These are phyloP conservation scores for Wickerhamiella kurtzmanii DNA, from an alignment of 805 yeast species.

Conservation along the genomic window DNA sequence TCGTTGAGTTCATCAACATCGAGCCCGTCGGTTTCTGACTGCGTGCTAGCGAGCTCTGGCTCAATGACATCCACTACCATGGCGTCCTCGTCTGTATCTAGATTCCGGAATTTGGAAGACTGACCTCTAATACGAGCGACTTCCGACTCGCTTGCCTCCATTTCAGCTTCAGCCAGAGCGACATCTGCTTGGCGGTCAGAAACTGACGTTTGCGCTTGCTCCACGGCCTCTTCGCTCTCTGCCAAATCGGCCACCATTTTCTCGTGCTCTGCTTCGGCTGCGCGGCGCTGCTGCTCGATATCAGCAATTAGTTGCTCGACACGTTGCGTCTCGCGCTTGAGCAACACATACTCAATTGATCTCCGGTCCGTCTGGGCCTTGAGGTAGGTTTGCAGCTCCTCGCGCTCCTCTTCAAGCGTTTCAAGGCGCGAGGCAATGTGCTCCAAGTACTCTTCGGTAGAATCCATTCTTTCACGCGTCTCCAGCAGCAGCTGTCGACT, in stretches of 20 bases:
- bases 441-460: conserved; percentile 58
- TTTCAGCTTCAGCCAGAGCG: conserved; percentile 9
- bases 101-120: background rate
- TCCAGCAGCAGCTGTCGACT: conserved; percentile 67
- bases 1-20: background rate
- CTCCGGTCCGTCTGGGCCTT: conserved; percentile 53
- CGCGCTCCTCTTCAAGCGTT: conserved; percentile 70
- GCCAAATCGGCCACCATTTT: conserved; percentile 3
- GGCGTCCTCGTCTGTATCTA: background rate
- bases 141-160: conserved; percentile 6
- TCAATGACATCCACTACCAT: background rate
- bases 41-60: background rate
- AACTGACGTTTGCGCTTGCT: conserved; percentile 6
- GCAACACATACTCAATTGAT: conserved; percentile 57
- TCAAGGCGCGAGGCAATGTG: conserved; percentile 58
- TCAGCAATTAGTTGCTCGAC: conserved; percentile 3
- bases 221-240: conserved; percentile 2
- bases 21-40: conserved; percentile 1
- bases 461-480: conserved; percentile 50
- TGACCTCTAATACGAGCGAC: conserved; percentile 1
- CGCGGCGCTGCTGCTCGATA: conserved; percentile 5
- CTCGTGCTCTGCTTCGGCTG: conserved; percentile 6
- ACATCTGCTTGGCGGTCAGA: conserved; percentile 8
- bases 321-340: conserved; percentile 46
- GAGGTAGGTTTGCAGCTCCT: conserved; percentile 60